These are phyloP conservation scores for Plectosphaerella cucumerina DNA, from an alignment of 2,329 filamentous ascomycete species.

Conservation along the genomic window DNA sequence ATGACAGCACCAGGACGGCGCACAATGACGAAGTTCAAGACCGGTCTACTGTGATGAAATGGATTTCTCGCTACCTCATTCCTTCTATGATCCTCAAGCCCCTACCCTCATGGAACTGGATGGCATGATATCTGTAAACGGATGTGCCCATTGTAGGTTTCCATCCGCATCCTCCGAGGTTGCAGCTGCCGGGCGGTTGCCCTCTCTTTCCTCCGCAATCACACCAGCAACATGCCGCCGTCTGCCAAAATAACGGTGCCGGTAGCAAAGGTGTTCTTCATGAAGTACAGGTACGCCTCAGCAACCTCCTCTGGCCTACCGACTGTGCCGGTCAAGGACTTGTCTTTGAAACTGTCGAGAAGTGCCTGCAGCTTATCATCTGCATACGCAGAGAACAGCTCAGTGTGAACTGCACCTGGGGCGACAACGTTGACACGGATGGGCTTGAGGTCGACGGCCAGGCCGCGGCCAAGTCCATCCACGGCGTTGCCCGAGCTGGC, in stretches of 20 bases:
- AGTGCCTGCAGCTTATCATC: not conserved
- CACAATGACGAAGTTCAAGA: too few species aligned
- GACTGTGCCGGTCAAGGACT: not conserved
- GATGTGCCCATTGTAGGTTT: too few species aligned
- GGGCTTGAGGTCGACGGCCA: conserved; percentile 61
- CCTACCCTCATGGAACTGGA: too few species aligned
- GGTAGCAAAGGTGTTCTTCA: conserved; percentile 34
- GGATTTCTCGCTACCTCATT: too few species aligned
- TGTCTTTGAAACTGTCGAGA: not conserved
- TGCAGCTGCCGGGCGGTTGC: too few species aligned
- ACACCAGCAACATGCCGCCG: conserved; percentile 11
- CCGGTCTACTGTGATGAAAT: too few species aligned
- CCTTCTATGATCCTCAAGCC: too few species aligned
- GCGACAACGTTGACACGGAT: conserved; percentile 59
- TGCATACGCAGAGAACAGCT: conserved; percentile 20
- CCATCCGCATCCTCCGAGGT: too few species aligned
- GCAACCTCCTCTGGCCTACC: conserved; percentile 30
- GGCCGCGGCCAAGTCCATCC: conserved; percentile 45
- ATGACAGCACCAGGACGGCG: too few species aligned
- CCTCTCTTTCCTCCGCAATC: too few species aligned
- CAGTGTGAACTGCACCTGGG: conserved; percentile 50
- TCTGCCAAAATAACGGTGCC: conserved; percentile 21
- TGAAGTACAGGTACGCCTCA: conserved; percentile 37
- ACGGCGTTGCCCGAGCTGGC: conserved; percentile 44
- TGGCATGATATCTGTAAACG: too few species aligned